These are phyloP conservation scores for Suhomyces sp. DNA, from an alignment of 805 yeast species.

Conservation along the genomic window DNA sequence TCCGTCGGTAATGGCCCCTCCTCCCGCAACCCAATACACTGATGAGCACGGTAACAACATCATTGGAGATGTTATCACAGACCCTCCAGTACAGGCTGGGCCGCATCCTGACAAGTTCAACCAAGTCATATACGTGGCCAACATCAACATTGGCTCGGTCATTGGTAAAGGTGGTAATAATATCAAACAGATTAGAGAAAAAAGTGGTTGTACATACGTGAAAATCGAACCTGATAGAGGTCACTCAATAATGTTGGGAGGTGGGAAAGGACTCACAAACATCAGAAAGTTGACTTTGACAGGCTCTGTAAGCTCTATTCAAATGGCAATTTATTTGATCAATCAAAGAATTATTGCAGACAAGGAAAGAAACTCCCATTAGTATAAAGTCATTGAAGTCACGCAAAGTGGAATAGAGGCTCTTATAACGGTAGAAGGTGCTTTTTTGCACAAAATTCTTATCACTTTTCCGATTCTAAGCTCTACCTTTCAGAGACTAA, in stretches of 20 bases:
- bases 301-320: constrained; percentile 66
- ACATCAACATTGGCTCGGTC: constrained; percentile 74
- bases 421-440: neutral
- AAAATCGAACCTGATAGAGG: constrained; percentile 61
- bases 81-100: constrained; percentile 35
- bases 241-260: constrained; percentile 48
- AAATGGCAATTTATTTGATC: constrained; percentile 68
- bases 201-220: constrained; percentile 70
- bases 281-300: constrained; percentile 61
- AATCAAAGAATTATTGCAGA: constrained; percentile 70
- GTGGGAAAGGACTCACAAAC: constrained; percentile 42
- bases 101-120: constrained; percentile 49
- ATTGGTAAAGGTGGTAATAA: constrained; percentile 86
- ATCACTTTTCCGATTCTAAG: neutral
- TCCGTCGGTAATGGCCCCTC: constrained; percentile 2
- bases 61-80: constrained; percentile 43
- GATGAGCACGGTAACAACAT: constrained; percentile 45
- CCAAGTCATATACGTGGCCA: constrained; percentile 74
- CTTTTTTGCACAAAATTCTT: neutral
- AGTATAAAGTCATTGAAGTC: constrained; percentile 1
- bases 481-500: neutral
- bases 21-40: constrained; percentile 30
- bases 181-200: constrained; percentile 70
- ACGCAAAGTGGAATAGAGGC: neutral
- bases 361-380: constrained; percentile 44